Conservation (phyloP, 208 protist genomes). For the Wallacemonas sp. region DNA sequence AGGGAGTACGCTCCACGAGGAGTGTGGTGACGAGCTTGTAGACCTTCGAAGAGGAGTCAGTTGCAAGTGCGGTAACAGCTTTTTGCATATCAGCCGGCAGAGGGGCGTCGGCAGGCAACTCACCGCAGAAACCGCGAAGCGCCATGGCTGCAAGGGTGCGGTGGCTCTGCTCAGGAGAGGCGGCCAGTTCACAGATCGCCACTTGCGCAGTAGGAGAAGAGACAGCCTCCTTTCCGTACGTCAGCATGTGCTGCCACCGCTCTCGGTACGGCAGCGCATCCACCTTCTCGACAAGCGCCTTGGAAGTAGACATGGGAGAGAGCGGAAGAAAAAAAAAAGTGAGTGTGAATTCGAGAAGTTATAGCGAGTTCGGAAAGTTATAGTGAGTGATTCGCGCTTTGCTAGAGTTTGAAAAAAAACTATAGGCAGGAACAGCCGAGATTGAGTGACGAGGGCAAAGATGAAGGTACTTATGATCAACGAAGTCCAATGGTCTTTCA, state of each 20-base stretch:
- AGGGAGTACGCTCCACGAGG: not conserved
- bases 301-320: not conserved
- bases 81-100: not conserved
- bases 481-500: no score
- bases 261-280: not conserved
- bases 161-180: constrained; percentile 5
- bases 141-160: constrained; percentile 18
- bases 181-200: constrained; percentile 1
- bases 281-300: not conserved
- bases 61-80: not conserved
- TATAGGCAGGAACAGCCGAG: no score
- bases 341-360: no score
- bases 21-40: not conserved
- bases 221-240: not conserved
- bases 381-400: no score
- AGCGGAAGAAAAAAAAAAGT: not conserved
- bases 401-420: no score
- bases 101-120: not conserved
- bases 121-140: constrained; percentile 13
- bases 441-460: no score
- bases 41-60: constrained; percentile 3
- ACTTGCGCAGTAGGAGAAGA: not conserved
- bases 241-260: constrained; percentile 4
- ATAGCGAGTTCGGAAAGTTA: no score
- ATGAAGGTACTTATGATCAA: no score